Conservation (phyloP, 1,139 yeast species). For the Debaryomyces fabryi region DNA sequence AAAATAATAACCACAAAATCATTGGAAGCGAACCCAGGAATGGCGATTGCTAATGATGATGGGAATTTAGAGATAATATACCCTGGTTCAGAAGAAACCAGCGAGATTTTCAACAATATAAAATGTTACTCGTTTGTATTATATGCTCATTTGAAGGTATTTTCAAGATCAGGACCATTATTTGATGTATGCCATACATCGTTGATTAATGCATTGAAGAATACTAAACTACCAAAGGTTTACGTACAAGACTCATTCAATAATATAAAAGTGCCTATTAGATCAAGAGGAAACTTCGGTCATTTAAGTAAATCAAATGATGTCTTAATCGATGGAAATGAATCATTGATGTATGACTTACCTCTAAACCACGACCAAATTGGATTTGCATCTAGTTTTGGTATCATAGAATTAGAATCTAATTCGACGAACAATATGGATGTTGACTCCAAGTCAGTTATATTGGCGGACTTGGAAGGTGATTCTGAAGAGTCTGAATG, state of each 20-base stretch:
- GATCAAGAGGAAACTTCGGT: constrained; percentile 54
- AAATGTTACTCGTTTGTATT: constrained; percentile 63
- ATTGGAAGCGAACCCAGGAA: constrained; percentile 54
- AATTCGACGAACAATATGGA: constrained; percentile 26
- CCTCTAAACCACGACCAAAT: constrained; percentile 35
- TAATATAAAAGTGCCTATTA: constrained; percentile 53
- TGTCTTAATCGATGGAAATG: constrained; percentile 31
- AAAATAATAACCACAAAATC: constrained; percentile 51
- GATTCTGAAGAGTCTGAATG: constrained; percentile 70
- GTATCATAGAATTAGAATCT: constrained; percentile 48
- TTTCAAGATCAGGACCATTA: constrained; percentile 80
- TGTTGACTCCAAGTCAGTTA: constrained; percentile 32
- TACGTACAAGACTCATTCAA: constrained; percentile 61
- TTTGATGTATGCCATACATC: constrained; percentile 79
- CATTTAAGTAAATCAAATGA: constrained; percentile 43
- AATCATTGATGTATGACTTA: constrained; percentile 30
- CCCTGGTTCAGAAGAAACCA: constrained; percentile 27
- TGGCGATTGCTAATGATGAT: constrained; percentile 46
- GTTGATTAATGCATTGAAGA: constrained; percentile 61
- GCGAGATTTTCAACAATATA: not conserved
- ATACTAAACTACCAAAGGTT: constrained; percentile 66
- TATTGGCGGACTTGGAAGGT: constrained; percentile 75
- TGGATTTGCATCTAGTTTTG: constrained; percentile 65
- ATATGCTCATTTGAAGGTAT: constrained; percentile 74
- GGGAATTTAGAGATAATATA: constrained; percentile 41